Conservation (phyloP, 208 protist species). For the Trypanosoma vivax region DNA sequence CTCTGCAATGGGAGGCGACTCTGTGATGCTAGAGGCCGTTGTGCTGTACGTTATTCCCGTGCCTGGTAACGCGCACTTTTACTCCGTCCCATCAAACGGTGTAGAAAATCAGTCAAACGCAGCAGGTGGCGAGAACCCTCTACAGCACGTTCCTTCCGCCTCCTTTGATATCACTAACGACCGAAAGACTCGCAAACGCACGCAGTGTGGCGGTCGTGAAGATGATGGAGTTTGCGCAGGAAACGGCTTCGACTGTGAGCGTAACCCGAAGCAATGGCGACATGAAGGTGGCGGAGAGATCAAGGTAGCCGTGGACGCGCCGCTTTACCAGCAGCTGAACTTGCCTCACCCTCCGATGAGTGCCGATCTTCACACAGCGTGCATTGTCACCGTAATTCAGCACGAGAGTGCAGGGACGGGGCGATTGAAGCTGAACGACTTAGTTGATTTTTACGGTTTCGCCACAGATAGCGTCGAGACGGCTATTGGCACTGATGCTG, state of each 20-base stretch:
- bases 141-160: background rate
- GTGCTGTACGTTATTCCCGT: constrained; percentile 76
- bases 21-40: constrained; percentile 45
- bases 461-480: constrained; percentile 29
- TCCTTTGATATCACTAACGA: background rate
- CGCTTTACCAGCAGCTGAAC: constrained; percentile 21
- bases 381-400: constrained; percentile 33
- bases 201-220: background rate
- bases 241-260: background rate
- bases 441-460: constrained; percentile 76
- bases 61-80: constrained; percentile 69
- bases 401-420: constrained; percentile 2
- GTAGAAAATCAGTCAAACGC: no score
- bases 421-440: constrained; percentile 49
- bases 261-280: background rate
- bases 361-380: constrained; percentile 18
- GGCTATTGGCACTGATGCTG: background rate
- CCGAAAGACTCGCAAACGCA: constrained; percentile 16
- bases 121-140: background rate
- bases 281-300: background rate
- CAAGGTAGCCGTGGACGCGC: background rate
- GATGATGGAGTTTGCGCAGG: background rate
- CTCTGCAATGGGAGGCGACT: constrained; percentile 3
- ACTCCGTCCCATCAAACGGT: constrained; percentile 17
- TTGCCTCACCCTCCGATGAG: constrained; percentile 26